phyloP scores from a whole-genome alignment of 1,139 yeast genomes.

The Taphrina confusa region DNA sequence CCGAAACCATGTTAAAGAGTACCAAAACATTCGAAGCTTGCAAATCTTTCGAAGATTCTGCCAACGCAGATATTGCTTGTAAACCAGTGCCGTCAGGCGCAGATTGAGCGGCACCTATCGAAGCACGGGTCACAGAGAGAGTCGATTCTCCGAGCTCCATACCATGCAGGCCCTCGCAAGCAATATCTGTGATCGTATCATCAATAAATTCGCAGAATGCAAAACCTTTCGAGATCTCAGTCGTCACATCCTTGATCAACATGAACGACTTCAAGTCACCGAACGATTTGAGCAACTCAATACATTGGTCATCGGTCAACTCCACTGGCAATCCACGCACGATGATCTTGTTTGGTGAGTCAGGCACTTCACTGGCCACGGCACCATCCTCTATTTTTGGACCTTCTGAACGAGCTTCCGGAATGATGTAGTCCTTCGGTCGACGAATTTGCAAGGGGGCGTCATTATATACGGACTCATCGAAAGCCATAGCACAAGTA shows the following conservation, averaged over 20 bases:
- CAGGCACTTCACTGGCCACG: slow-evolving; percentile 42
- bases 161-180: slow-evolving; percentile 44
- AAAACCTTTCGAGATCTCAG: slow-evolving; percentile 50
- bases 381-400: slow-evolving; percentile 42
- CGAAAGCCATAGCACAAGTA: slow-evolving; percentile 58
- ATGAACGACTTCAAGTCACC: slow-evolving; percentile 48
- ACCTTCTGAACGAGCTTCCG: slow-evolving; percentile 40
- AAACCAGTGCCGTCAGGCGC: slow-evolving; percentile 39
- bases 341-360: slow-evolving; percentile 47
- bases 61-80: slow-evolving; percentile 42
- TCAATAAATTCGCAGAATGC: slow-evolving; percentile 51
- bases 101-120: slow-evolving; percentile 46
- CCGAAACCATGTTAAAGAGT: slow-evolving; percentile 64
- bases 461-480: slow-evolving; percentile 48
- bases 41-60: slow-evolving; percentile 38
- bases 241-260: slow-evolving; percentile 47
- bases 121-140: slow-evolving; percentile 47
- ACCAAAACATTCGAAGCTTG: slow-evolving; percentile 57
- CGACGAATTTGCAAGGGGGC: slow-evolving; percentile 51
- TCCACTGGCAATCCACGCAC: slow-evolving; percentile 51
- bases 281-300: slow-evolving; percentile 48
- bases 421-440: slow-evolving; percentile 65
- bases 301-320: slow-evolving; percentile 48
- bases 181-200: slow-evolving; percentile 43
- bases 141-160: slow-evolving; percentile 45